phyloP scores from a whole-genome alignment of 768 basidiomycete species.

The Russula earlei region DNA sequence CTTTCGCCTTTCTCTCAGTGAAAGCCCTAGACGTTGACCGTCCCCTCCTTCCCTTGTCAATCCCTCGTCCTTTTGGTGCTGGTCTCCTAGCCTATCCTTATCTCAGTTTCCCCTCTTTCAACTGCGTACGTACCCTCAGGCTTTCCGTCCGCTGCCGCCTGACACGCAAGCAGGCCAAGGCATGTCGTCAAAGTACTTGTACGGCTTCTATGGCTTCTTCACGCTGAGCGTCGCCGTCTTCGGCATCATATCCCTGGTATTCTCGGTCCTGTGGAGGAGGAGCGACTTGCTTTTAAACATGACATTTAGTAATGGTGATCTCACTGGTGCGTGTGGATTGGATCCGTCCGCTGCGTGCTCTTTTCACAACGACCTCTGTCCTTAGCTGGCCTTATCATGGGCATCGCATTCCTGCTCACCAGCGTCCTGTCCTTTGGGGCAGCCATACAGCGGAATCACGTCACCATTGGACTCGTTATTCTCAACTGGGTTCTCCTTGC shows the following conservation, averaged over 20 bases:
- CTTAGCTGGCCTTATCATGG: slow-evolving; percentile 62
- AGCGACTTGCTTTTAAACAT: slow-evolving; percentile 67
- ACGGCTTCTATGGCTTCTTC: slow-evolving; percentile 64
- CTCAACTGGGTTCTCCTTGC: slow-evolving; percentile 68
- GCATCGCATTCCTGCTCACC: slow-evolving; percentile 55
- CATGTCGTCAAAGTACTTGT: slow-evolving; percentile 67
- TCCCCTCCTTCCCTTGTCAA: slow-evolving; percentile 1
- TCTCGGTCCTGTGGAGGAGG: slow-evolving; percentile 64
- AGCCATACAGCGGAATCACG: slow-evolving; percentile 58
- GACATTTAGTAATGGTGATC: slow-evolving; percentile 47
- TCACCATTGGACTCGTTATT: slow-evolving; percentile 58
- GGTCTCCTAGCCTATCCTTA: slow-evolving; percentile 1
- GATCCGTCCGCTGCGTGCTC: not conserved
- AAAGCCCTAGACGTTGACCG: slow-evolving; percentile 15
- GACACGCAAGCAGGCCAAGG: not conserved
- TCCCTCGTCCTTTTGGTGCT: slow-evolving; percentile 3
- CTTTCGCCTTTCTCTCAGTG: slow-evolving; percentile 26
- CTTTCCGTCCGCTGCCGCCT: not conserved
- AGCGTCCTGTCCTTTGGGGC: slow-evolving; percentile 64
- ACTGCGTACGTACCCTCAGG: not conserved
- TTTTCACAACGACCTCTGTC: not conserved
- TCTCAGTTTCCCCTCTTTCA: not conserved
- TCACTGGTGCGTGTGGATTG: slow-evolving; percentile 43
- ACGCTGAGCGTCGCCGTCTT: slow-evolving; percentile 63
- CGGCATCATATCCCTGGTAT: slow-evolving; percentile 50